Conservation (phyloP, 768 basidiomycete species). For the Filobasidium floriforme region DNA sequence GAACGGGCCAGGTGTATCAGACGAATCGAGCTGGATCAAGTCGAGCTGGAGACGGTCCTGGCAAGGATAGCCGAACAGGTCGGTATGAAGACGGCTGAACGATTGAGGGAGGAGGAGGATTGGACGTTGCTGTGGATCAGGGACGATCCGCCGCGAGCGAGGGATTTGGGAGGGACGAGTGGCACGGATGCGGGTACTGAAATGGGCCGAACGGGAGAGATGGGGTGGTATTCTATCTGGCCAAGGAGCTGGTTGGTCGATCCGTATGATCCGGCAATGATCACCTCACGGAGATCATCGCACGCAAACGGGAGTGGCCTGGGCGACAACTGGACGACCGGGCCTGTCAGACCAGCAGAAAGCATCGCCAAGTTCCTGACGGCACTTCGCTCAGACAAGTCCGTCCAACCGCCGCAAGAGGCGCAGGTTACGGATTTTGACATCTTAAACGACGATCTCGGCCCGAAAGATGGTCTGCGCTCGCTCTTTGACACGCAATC, state of each 20-base stretch:
- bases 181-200: background rate
- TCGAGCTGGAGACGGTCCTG: background rate
- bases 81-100: background rate
- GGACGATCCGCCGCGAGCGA: background rate
- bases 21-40: background rate
- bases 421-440: no score
- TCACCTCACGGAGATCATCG: no score
- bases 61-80: background rate
- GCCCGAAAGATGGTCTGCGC: background rate
- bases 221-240: background rate
- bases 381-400: background rate
- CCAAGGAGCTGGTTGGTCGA: background rate
- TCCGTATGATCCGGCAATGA: background rate
- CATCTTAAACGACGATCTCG: background rate
- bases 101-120: background rate
- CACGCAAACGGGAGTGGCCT: no score
- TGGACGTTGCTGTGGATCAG: background rate
- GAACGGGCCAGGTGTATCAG: background rate
- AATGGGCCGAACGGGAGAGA: background rate
- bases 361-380: background rate
- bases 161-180: background rate
- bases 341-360: background rate
- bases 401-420: background rate
- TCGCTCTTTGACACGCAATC: constrained; percentile 3
- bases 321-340: background rate